Evolutionary conservation across 2,329 filamentous ascomycete species (phyloP).

Genomic region (Zymoseptoria tritici): DNA sequence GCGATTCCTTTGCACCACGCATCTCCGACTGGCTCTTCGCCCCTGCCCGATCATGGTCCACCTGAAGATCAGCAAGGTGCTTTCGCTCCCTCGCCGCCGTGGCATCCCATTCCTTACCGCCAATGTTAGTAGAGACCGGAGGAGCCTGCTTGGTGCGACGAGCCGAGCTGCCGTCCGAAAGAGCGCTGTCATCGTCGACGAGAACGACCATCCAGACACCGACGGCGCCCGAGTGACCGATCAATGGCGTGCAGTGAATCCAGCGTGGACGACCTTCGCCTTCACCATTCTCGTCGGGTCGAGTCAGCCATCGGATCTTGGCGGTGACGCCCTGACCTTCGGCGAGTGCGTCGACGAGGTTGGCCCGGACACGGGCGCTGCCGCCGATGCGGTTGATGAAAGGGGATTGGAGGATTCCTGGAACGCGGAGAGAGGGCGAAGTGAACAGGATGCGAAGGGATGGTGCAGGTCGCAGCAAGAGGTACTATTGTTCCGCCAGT

Average conservation of each 20-base stretch:
- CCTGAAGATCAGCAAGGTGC: slow-evolving; percentile 17
- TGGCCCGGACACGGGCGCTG: slow-evolving; percentile 45
- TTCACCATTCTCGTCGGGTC: slow-evolving; percentile 31
- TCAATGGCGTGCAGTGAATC: slow-evolving; percentile 69
- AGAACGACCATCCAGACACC: slow-evolving; percentile 75
- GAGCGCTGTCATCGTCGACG: slow-evolving; percentile 49
- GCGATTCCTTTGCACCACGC: slow-evolving; percentile 2
- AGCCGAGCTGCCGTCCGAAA: slow-evolving; percentile 14
- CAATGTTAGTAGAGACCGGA: slow-evolving; percentile 28
- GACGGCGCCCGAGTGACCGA: slow-evolving; percentile 58
- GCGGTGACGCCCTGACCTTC: slow-evolving; percentile 66
- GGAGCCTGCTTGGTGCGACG: slow-evolving; percentile 31
- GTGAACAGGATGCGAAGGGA: slow-evolving; percentile 45
- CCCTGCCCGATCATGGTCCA: slow-evolving; percentile 7
- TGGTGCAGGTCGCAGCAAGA: slow-evolving; percentile 41
- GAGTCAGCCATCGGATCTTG: slow-evolving; percentile 62
- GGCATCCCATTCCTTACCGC: slow-evolving; percentile 28
- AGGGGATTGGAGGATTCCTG: slow-evolving; percentile 42
- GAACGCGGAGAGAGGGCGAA: slow-evolving; percentile 43
- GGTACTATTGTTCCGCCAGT: slow-evolving; percentile 33
- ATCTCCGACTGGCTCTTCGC: slow-evolving; percentile 10
- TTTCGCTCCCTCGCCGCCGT: slow-evolving; percentile 11
- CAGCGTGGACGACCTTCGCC: slow-evolving; percentile 58
- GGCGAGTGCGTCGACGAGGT: slow-evolving; percentile 53
- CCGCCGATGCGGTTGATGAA: slow-evolving; percentile 45